Evolutionary conservation across 768 basidiomycete genomes (phyloP).

Genomic region (Xerocomellus amylosporus): DNA sequence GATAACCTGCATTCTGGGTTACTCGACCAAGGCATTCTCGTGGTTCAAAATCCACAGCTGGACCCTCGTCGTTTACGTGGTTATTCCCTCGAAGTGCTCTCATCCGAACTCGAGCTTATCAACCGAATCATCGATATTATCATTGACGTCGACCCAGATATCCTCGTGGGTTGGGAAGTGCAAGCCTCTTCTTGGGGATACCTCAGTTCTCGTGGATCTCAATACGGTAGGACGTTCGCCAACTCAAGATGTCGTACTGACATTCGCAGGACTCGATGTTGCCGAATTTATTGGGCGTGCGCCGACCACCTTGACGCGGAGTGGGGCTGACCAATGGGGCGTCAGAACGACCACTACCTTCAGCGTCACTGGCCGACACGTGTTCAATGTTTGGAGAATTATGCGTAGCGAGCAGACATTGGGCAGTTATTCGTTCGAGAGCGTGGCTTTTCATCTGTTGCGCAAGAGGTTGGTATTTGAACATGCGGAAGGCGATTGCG

Average conservation of each 20-base stretch:
- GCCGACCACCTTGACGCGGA: conserved; percentile 37
- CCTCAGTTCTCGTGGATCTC: conserved; percentile 58
- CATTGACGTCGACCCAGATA: conserved; percentile 81
- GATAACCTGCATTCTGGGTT: conserved; percentile 30
- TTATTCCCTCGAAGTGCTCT: conserved; percentile 49
- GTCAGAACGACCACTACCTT: conserved; percentile 75
- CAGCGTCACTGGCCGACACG: conserved; percentile 82
- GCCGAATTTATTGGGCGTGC: conserved; percentile 76
- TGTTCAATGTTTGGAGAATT: conserved; percentile 90
- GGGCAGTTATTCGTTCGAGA: conserved; percentile 84
- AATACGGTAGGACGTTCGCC: conserved; percentile 45
- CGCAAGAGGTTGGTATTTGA: conserved; percentile 55
- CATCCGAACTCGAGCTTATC: conserved; percentile 75
- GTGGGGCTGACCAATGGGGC: conserved; percentile 65
- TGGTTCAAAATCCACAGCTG: conserved; percentile 42
- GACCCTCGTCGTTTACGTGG: conserved; percentile 43
- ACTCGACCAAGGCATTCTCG: conserved; percentile 50
- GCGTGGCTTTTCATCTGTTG: conserved; percentile 80
- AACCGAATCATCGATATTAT: conserved; percentile 76
- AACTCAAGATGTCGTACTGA: conserved; percentile 1
- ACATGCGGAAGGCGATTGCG: not conserved
- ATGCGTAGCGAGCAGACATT: conserved; percentile 83
- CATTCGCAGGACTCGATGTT: conserved; percentile 62
- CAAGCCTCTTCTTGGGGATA: conserved; percentile 92
- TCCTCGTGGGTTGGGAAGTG: conserved; percentile 90